Evolutionary conservation across 306 rosid genomes (phyloP).

Genomic region (Arachis hypogaea): DNA sequence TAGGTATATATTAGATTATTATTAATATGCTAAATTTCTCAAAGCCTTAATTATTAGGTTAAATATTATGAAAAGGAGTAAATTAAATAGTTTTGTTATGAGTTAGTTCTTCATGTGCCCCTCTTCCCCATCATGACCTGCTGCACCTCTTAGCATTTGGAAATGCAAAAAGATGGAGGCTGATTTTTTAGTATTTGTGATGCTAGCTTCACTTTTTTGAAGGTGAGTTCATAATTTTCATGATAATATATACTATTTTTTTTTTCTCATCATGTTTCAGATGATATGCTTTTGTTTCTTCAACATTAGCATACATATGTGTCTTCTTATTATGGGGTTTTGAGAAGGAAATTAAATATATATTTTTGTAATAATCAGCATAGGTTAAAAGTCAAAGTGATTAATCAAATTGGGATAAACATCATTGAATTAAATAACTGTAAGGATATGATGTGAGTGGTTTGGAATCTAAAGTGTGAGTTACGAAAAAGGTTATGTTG

Average conservation of each 20-base stretch:
- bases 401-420: conserved; percentile 6
- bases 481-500: not conserved
- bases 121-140: conserved; percentile 91
- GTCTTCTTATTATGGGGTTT: conserved; percentile 45
- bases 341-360: conserved; percentile 31
- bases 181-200: not conserved
- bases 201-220: conserved; percentile 8
- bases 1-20: too few species aligned
- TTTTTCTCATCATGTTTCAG: not conserved
- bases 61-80: too few species aligned
- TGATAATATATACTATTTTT: not conserved
- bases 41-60: too few species aligned
- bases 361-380: too few species aligned
- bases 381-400: conserved; percentile 27
- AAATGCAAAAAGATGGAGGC: conserved; percentile 20
- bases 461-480: conserved; percentile 23
- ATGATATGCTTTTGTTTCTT: not conserved
- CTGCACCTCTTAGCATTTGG: conserved; percentile 48
- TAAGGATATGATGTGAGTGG: conserved; percentile 16
- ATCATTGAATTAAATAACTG: not conserved
- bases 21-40: too few species aligned
- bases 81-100: conserved; percentile 1
- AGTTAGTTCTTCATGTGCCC: conserved; percentile 96
- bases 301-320: not conserved
- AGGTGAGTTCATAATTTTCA: conserved; percentile 31